These are phyloP conservation scores for Heterobasidion irregulare DNA, from an alignment of 1,284 basidiomycete species.

Conservation along the genomic window DNA sequence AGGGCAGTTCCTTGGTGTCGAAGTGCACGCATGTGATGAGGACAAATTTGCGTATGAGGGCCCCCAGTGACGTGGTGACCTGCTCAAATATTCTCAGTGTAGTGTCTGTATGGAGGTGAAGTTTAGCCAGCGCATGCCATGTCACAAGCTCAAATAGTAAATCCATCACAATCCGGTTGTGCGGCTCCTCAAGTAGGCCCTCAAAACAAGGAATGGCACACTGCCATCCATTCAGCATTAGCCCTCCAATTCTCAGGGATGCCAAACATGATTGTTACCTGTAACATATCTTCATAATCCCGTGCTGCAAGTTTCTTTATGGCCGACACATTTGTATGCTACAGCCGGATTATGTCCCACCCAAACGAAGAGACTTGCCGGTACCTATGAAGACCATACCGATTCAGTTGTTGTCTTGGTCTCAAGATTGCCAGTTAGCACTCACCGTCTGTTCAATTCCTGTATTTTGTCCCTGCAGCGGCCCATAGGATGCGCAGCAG, in stretches of 20 bases:
- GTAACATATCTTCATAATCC: slow-evolving; percentile 22
- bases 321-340: slow-evolving; percentile 16
- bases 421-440: background rate
- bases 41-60: slow-evolving; percentile 13
- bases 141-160: slow-evolving; percentile 18
- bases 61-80: slow-evolving; percentile 12
- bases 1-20: background rate
- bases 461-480: background rate
- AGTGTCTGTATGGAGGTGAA: slow-evolving; percentile 19
- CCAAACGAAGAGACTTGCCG: slow-evolving; percentile 20
- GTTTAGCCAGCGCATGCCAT: slow-evolving; percentile 24
- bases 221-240: slow-evolving; percentile 5
- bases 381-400: slow-evolving; percentile 12
- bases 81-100: slow-evolving; percentile 15
- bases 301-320: slow-evolving; percentile 20
- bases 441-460: background rate
- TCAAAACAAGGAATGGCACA: slow-evolving; percentile 23
- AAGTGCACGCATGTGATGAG: background rate
- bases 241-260: background rate
- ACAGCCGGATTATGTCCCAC: slow-evolving; percentile 16
- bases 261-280: slow-evolving; percentile 10
- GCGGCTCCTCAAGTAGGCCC: slow-evolving; percentile 14
- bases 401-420: background rate
- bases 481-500: background rate
- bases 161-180: slow-evolving; percentile 14